These are phyloP conservation scores for Myrmaecium sp. DNA, from an alignment of 2,329 filamentous ascomycete species.

Conservation along the genomic window DNA sequence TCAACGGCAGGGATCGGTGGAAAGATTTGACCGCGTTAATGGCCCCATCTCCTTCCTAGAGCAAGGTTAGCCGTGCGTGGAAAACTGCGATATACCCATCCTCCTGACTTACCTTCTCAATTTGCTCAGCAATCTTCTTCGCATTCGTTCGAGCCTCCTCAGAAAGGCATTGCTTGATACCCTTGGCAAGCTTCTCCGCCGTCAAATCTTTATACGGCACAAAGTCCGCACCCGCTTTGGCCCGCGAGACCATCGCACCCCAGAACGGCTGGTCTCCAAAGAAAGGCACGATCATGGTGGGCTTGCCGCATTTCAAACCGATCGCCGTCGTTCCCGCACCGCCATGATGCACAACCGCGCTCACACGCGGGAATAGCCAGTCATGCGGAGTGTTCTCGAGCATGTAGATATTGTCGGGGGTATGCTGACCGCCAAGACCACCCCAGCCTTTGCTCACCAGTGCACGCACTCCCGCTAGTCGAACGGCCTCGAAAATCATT, in stretches of 20 bases:
- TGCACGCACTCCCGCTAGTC: conserved; percentile 48
- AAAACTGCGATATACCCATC: too few species aligned
- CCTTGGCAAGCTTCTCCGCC: conserved; percentile 48
- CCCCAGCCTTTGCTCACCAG: conserved; percentile 65
- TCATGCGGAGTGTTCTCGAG: conserved; percentile 61
- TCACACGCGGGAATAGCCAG: conserved; percentile 42
- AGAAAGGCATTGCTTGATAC: conserved; percentile 50
- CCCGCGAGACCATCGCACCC: conserved; percentile 50
- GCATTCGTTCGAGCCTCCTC: conserved; percentile 43
- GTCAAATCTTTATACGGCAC: conserved; percentile 52
- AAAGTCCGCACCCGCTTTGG: conserved; percentile 46
- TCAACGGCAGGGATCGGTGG: conserved; percentile 40
- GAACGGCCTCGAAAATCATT: conserved; percentile 54
- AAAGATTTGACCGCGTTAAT: conserved; percentile 52
- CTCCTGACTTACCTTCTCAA: too few species aligned
- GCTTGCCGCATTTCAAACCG: conserved; percentile 51
- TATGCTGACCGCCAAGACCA: conserved; percentile 41
- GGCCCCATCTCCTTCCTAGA: conserved; percentile 51
- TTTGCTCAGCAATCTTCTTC: conserved; percentile 41
- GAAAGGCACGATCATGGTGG: conserved; percentile 63
- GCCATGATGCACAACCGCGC: conserved; percentile 14
- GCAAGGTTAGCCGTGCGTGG: too few species aligned
- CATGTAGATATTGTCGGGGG: conserved; percentile 47
- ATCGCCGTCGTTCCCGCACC: conserved; percentile 63
- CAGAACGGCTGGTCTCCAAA: conserved; percentile 70